phyloP scores from a whole-genome alignment of 2,329 filamentous ascomycete species.

The Pseudocercospora crystallina region DNA sequence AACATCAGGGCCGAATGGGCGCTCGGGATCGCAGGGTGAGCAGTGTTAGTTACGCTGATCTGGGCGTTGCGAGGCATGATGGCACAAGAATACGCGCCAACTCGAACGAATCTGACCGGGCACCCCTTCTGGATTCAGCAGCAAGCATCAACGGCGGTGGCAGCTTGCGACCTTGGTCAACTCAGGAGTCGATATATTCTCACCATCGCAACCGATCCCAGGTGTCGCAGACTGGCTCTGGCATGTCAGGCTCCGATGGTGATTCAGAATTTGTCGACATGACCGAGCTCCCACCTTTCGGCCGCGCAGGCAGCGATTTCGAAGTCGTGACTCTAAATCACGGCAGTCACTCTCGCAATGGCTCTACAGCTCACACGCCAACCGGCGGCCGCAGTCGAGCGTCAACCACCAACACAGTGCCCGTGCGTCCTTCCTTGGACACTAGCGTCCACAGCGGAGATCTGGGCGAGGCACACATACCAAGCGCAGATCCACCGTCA shows the following conservation, averaged over 20 bases:
- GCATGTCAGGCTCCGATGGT: constrained; percentile 42
- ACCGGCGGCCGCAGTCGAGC: constrained; percentile 29
- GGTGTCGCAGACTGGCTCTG: constrained; percentile 41
- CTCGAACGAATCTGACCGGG: constrained; percentile 69
- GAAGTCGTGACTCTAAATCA: constrained; percentile 44
- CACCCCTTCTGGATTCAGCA: constrained; percentile 69
- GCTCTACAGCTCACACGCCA: constrained; percentile 21
- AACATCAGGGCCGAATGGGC: constrained; percentile 58
- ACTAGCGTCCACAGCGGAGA: constrained; percentile 27
- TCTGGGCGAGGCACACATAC: constrained; percentile 31
- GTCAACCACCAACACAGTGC: constrained; percentile 25
- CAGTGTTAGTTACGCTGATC: constrained; percentile 72
- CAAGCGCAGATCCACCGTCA: constrained; percentile 34
- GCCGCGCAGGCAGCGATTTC: constrained; percentile 40
- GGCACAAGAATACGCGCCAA: constrained; percentile 72
- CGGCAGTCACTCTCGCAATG: constrained; percentile 36
- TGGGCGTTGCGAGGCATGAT: constrained; percentile 75
- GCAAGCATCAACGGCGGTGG: constrained; percentile 56
- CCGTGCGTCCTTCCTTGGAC: constrained; percentile 29
- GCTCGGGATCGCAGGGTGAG: constrained; percentile 66
- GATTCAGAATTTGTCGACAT: constrained; percentile 26
- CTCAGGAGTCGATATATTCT: constrained; percentile 25
- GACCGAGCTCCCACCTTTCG: constrained; percentile 31
- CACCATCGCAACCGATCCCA: constrained; percentile 43
- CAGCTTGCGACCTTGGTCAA: constrained; percentile 31